Conservation (phyloP, 2,329 filamentous ascomycete species). For the Arthroderma uncinatum region DNA sequence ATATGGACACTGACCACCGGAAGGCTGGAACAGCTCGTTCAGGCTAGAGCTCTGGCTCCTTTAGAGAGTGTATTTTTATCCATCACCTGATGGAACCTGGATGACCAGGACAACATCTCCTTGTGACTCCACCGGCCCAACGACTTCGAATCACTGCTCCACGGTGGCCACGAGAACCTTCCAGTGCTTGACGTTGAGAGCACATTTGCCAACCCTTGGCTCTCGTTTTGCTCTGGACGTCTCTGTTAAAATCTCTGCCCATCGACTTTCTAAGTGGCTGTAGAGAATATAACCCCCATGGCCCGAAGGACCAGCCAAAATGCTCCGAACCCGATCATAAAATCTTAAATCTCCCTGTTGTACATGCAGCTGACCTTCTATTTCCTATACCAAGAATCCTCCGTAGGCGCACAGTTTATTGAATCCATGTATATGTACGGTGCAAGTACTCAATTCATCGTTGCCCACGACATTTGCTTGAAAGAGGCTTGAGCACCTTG, state of each 20-base stretch:
- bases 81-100: slow-evolving; percentile 3
- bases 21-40: background rate
- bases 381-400: background rate
- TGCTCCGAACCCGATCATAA: background rate
- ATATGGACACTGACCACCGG: background rate
- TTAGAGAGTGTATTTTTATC: background rate
- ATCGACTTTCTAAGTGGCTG: background rate
- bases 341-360: background rate
- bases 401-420: background rate
- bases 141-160: background rate
- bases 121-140: slow-evolving; percentile 1
- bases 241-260: background rate
- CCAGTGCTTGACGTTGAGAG: background rate
- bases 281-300: background rate
- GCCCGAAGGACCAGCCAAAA: slow-evolving; percentile 1
- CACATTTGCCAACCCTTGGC: background rate
- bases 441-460: background rate
- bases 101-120: background rate
- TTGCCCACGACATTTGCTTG: background rate
- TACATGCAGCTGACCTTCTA: slow-evolving; percentile 3
- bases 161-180: slow-evolving; percentile 2
- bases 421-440: background rate
- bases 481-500: slow-evolving; percentile 4
- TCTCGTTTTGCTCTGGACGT: background rate
- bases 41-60: slow-evolving; percentile 4